Conservation (phyloP, 495 filamentous ascomycete genomes). For the Friedmanniomyces simplex region DNA sequence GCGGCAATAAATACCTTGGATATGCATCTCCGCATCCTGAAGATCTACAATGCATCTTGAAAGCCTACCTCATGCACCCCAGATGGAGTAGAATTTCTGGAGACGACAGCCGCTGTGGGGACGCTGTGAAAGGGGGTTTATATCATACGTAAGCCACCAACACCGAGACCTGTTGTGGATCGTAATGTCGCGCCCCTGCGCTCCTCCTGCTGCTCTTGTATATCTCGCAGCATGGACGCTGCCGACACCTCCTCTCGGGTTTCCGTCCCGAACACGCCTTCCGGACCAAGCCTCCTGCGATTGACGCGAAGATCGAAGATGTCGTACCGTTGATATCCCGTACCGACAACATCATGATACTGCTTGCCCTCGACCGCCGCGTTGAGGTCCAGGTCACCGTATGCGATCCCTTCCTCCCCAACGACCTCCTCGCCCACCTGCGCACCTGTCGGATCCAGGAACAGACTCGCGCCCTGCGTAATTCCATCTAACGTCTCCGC, state of each 20-base stretch:
- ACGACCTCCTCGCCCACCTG: conserved; percentile 27
- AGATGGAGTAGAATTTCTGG: background rate
- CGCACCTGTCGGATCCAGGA: conserved; percentile 34
- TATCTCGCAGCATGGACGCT: background rate
- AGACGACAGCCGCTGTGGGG: too few relatives aligned
- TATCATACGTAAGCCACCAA: background rate
- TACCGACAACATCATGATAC: conserved; percentile 36
- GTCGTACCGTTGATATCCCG: conserved; percentile 36
- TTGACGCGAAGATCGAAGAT: conserved; percentile 36
- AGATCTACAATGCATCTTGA: too few relatives aligned
- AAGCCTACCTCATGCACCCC: background rate
- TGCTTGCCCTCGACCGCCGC: conserved; percentile 37
- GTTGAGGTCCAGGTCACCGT: conserved; percentile 35
- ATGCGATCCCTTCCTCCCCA: conserved; percentile 33
- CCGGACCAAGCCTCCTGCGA: conserved; percentile 16
- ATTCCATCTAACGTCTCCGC: conserved; percentile 15
- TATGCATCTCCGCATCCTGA: background rate
- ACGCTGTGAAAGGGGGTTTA: background rate
- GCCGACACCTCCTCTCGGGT: background rate
- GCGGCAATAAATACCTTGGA: background rate
- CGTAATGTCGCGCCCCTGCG: background rate
- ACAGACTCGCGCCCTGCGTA: conserved; percentile 30
- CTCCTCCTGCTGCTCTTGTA: background rate
- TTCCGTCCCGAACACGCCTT: background rate
- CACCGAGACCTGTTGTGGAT: background rate